A percentile compares a stretch with the other conserved stretches of the same genome.
phyloP scores from a whole-genome alignment of 495 filamentous ascomycete species.

The Neurospora cerealis region DNA sequence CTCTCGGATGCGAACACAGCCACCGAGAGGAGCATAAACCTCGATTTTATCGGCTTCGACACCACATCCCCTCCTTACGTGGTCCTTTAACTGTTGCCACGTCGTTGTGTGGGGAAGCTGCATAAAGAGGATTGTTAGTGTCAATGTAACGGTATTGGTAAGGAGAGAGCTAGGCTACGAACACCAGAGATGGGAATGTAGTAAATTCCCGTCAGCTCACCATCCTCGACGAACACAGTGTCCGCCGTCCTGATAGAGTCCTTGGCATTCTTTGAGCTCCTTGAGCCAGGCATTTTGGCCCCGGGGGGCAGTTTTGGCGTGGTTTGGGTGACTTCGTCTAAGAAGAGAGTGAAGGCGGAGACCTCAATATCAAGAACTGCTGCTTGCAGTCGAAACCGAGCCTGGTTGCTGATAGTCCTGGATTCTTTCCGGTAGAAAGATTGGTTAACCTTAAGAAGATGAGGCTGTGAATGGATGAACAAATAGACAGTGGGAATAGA shows the following conservation, averaged over 20 bases:
- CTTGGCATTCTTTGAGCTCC: not conserved
- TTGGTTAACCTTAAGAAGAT: not conserved
- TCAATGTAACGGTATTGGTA: not conserved
- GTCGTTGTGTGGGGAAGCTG: constrained; percentile 15
- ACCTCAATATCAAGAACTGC: not conserved
- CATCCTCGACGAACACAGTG: constrained; percentile 7
- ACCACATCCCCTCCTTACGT: not conserved
- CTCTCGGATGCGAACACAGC: constrained; percentile 13
- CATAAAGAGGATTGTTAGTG: not conserved
- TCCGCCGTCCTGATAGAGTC: constrained; percentile 1
- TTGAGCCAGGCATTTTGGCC: not conserved
- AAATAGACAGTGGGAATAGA: not conserved
- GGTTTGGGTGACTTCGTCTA: not conserved
- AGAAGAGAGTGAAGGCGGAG: not conserved
- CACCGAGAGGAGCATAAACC: constrained; percentile 12
- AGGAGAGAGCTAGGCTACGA: not conserved
- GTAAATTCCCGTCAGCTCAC: constrained; percentile 11
- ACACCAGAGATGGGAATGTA: constrained; percentile 16
- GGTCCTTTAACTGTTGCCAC: constrained; percentile 12
- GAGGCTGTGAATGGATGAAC: not conserved
- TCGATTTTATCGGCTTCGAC: constrained; percentile 12
- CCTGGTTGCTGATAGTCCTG: not conserved
- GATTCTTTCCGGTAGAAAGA: not conserved
- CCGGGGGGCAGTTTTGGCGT: not conserved
- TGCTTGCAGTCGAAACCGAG: not conserved